Percentiles rank a stretch among this genome's conserved stretches.
Evolutionary conservation across 257 asterid genomes (phyloP).

Genomic region (Nicotiana tabacum): DNA sequence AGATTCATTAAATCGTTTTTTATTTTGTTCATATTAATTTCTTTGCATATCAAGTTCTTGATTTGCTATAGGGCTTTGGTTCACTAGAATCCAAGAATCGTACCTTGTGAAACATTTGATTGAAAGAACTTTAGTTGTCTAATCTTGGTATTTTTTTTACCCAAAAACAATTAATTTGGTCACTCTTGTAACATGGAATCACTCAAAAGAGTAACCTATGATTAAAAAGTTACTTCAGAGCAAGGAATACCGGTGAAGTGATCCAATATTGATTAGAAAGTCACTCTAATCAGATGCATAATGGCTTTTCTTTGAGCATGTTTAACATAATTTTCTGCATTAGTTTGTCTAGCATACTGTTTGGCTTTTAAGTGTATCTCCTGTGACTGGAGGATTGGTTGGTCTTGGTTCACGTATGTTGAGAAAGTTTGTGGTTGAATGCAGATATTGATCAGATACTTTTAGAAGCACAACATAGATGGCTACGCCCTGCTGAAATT

Average conservation of each 20-base stretch:
- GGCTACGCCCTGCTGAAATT: slow-evolving; percentile 95
- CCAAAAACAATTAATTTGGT: not conserved
- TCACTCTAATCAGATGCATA: not conserved
- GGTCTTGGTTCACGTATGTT: not conserved
- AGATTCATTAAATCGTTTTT: not conserved
- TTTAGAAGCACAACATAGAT: slow-evolving; percentile 73
- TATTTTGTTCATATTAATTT: not conserved
- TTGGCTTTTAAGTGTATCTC: not conserved
- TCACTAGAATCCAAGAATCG: not conserved
- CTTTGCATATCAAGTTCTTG: not conserved
- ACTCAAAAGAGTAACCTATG: not conserved
- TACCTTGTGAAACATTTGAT: not conserved
- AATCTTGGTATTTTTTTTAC: not conserved
- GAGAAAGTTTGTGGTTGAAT: slow-evolving; percentile 19
- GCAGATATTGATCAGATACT: slow-evolving; percentile 90
- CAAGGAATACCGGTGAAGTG: not conserved
- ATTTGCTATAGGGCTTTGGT: not conserved
- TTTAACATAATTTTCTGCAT: not conserved
- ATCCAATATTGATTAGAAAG: not conserved
- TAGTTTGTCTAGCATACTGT: not conserved
- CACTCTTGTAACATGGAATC: not conserved
- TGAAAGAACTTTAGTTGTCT: too few relatives aligned
- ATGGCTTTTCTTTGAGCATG: not conserved
- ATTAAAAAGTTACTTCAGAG: not conserved
- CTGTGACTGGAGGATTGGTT: not conserved